Evolutionary conservation across 768 basidiomycete species (phyloP).

Genomic region (Suillus hirtellus): DNA sequence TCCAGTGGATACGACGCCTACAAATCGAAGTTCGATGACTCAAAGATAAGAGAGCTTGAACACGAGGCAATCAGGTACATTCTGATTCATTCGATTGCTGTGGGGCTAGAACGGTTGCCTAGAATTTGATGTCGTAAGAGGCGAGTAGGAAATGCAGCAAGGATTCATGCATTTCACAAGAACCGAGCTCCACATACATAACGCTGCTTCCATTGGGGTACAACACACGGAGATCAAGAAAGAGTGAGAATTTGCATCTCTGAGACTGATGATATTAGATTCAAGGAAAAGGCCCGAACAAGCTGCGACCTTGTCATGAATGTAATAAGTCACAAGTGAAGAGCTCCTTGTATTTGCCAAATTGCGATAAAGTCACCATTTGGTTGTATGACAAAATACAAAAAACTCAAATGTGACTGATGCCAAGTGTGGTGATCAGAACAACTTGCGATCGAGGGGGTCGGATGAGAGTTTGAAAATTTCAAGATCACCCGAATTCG

Average conservation of each 20-base stretch:
- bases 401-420: too few species aligned
- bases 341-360: not conserved
- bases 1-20: not conserved
- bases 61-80: conserved; percentile 1
- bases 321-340: not conserved
- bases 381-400: too few species aligned
- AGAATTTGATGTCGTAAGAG: not conserved
- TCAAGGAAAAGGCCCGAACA: not conserved
- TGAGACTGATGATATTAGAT: not conserved
- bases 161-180: not conserved
- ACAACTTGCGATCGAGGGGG: not conserved
- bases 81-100: not conserved
- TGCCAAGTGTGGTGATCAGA: not conserved
- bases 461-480: not conserved
- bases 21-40: not conserved
- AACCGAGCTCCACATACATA: not conserved
- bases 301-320: not conserved
- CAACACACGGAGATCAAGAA: not conserved
- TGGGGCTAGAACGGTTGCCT: not conserved
- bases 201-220: not conserved
- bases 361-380: not conserved
- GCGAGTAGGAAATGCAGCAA: not conserved
- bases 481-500: too few species aligned
- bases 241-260: too few species aligned
- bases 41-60: not conserved